phyloP scores from a whole-genome alignment of 768 basidiomycete species.

The Austroboletus festivus region DNA sequence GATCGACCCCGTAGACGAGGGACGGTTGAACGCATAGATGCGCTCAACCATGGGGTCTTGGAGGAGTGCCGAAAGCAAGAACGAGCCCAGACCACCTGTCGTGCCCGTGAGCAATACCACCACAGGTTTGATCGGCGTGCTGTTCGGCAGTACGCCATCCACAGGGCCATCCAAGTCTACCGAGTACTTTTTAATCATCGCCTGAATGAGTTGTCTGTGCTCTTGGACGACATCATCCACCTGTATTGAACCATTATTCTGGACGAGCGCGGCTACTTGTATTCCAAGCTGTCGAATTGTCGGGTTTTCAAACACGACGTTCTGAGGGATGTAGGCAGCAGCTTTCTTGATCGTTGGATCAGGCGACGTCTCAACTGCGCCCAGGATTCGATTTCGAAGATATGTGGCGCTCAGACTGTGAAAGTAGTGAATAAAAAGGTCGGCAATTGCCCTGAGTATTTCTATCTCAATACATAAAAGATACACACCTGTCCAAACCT shows the following conservation, averaged over 20 bases:
- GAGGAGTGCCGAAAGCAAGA: slow-evolving; percentile 33
- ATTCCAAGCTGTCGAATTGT: slow-evolving; percentile 25
- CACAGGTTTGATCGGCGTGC: slow-evolving; percentile 2
- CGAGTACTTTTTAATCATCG: slow-evolving; percentile 40
- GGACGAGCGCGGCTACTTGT: slow-evolving; percentile 5
- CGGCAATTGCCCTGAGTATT: not conserved
- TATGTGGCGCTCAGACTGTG: slow-evolving; percentile 24
- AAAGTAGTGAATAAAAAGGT: not conserved
- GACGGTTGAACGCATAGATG: slow-evolving; percentile 37
- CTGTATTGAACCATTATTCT: not conserved
- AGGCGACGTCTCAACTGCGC: slow-evolving; percentile 25
- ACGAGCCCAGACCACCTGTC: slow-evolving; percentile 42
- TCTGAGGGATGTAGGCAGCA: slow-evolving; percentile 21
- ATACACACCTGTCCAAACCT: slow-evolving; percentile 34
- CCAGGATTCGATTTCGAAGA: slow-evolving; percentile 19
- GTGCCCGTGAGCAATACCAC: slow-evolving; percentile 36
- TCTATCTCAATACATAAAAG: too few species aligned
- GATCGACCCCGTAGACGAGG: slow-evolving; percentile 5
- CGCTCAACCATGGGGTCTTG: slow-evolving; percentile 18
- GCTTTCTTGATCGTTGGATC: slow-evolving; percentile 19
- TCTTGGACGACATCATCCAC: not conserved
- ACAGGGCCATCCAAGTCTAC: slow-evolving; percentile 9
- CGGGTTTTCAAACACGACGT: slow-evolving; percentile 38
- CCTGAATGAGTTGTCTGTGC: slow-evolving; percentile 24
- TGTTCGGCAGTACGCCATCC: slow-evolving; percentile 10